A percentile compares a stretch with the other conserved stretches of the same genome.
Evolutionary conservation across 768 basidiomycete genomes (phyloP).

Genomic region (Mrakia gelida): DNA sequence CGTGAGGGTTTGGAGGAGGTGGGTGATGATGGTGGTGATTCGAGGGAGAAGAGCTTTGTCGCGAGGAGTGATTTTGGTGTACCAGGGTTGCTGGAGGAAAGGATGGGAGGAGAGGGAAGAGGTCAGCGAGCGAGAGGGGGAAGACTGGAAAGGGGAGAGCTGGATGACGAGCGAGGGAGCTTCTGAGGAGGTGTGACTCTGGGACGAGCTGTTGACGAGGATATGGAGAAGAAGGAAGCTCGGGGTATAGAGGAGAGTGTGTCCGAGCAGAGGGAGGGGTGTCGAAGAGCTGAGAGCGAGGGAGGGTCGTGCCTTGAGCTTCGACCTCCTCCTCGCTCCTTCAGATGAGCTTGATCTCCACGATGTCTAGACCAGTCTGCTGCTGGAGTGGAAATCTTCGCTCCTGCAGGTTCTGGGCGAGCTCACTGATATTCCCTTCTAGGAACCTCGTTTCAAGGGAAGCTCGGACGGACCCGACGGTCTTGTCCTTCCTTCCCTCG

Average conservation of each 20-base stretch:
- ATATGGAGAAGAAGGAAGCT: too few species aligned
- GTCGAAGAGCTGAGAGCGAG: too few species aligned
- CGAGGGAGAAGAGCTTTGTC: constrained; percentile 78
- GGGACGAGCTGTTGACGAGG: too few species aligned
- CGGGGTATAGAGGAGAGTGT: too few species aligned
- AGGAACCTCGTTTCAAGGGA: background rate
- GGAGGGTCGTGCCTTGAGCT: too few species aligned
- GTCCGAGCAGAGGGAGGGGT: too few species aligned
- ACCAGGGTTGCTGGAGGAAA: constrained; percentile 60
- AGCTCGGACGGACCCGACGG: background rate
- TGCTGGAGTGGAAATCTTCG: background rate
- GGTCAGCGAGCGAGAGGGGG: background rate
- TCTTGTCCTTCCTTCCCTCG: background rate
- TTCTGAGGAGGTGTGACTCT: too few species aligned
- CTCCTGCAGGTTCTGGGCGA: background rate
- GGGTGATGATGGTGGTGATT: constrained; percentile 46
- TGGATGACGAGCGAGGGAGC: background rate
- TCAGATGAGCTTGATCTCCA: too few species aligned
- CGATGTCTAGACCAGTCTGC: too few species aligned
- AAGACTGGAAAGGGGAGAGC: background rate
- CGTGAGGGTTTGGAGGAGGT: constrained; percentile 36
- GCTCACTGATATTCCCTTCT: background rate
- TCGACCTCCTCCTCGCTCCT: too few species aligned
- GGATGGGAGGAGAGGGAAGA: too few species aligned
- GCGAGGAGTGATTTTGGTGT: constrained; percentile 73